phyloP scores from a whole-genome alignment of 2,329 filamentous ascomycete species.

The Pseudogymnoascus verrucosus region DNA sequence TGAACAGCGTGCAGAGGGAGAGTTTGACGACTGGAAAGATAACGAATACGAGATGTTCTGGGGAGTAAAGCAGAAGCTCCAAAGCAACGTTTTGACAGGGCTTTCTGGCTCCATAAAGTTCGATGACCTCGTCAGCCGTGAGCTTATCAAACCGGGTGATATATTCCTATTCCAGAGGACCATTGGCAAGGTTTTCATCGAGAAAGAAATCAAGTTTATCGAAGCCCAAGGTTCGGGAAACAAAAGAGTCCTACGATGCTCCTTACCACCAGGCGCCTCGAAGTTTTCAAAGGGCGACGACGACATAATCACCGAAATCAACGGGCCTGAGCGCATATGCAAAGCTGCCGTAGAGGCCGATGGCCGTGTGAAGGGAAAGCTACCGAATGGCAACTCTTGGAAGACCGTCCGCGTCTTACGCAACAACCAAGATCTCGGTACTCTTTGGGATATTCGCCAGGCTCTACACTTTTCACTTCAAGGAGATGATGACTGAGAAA shows the following conservation, averaged over 20 bases:
- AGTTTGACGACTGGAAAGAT: slow-evolving; percentile 49
- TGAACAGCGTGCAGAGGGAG: slow-evolving; percentile 41
- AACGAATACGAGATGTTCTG: slow-evolving; percentile 38
- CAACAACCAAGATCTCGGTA: slow-evolving; percentile 9
- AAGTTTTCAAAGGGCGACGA: slow-evolving; percentile 2
- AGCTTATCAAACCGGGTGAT: slow-evolving; percentile 4
- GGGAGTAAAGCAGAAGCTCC: slow-evolving; percentile 10
- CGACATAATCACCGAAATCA: slow-evolving; percentile 9
- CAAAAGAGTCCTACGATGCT: neutral
- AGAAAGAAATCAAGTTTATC: slow-evolving; percentile 10
- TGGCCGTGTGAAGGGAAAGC: neutral
- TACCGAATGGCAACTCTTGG: slow-evolving; percentile 11
- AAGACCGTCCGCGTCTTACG: slow-evolving; percentile 6
- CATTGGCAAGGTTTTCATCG: neutral
- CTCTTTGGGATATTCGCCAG: slow-evolving; percentile 14
- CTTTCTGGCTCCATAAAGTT: neutral
- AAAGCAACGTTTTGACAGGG: slow-evolving; percentile 1
- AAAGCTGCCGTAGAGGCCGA: neutral
- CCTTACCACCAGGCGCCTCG: neutral
- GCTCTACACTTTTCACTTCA: slow-evolving; percentile 6
- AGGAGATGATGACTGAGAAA: slow-evolving; percentile 16
- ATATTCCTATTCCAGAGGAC: slow-evolving; percentile 6
- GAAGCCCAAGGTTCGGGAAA: neutral
- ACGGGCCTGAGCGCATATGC: slow-evolving; percentile 5
- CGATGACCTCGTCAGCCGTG: slow-evolving; percentile 3